Base-by-base conservation (phyloP, 345 rosid genomes). In the Geranium brycei region DNA sequence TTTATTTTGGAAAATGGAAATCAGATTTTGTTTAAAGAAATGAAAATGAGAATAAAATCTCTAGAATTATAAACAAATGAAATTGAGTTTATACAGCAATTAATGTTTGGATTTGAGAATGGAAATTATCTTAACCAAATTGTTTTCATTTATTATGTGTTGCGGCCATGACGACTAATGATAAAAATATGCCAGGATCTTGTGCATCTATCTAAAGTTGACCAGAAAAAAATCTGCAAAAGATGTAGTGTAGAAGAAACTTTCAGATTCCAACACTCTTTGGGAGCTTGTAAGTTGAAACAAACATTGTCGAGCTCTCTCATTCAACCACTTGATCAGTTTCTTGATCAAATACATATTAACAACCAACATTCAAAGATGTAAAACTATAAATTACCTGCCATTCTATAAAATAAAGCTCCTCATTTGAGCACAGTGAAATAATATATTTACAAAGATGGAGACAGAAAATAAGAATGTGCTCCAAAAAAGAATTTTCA, bases 401-500 rank as follows among this genome's bases (percentile, higher is more conserved):
- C 41, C 1, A 35, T 35, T 35, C 41, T 35, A 47, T 11, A 73
- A 23, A 69, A 13, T 28, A 73, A 71, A 70, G 85, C 83, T 73
- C 81, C 83, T 73, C 81, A 23, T 58, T 17, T 13, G 53, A 47
- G 53, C 53, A 13, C 14, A 60, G 73, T 62, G 61, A 68, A 23
- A 67, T 35, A 19, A 67, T 51, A 69, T 79, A 78, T 82, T 76
- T 84, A 81, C 89, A 82, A 61, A 69, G 61, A 59, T 35, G 19
- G 66, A 60, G 65, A 51, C 62, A 70, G 64, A 38, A 16, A 55
- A 53, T 19, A 57, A 5, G 55, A 35, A 65, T 19, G 78, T 73
- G 80, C 80, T 75, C 83, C 83, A 77, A 31, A 57, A 84, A 78
- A 78, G 71, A 77, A 76, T 73, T 55, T 63, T 63, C 31, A 69